A percentile compares a stretch with the other conserved stretches of the same genome.
Conservation (phyloP, 2,329 filamentous ascomycete genomes). For the Diplodia scrobiculata region DNA sequence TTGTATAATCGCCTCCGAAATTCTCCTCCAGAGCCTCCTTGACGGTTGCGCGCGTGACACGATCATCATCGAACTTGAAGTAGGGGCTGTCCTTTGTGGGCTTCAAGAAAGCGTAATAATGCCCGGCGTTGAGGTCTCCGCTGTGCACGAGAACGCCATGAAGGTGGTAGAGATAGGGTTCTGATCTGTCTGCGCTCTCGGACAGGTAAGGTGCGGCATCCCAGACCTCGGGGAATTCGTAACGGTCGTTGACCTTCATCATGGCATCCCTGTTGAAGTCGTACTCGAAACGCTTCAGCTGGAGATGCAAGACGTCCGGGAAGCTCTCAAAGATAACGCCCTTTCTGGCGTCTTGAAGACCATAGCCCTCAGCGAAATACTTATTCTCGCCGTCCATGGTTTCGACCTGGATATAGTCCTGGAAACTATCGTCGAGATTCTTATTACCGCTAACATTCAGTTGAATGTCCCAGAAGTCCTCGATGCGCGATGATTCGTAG, state of each 20-base stretch:
- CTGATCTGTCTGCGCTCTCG: slow-evolving; percentile 80
- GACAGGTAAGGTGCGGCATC: slow-evolving; percentile 86
- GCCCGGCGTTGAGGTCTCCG: slow-evolving; percentile 92
- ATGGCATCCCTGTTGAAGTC: slow-evolving; percentile 94
- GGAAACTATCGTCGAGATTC: slow-evolving; percentile 89
- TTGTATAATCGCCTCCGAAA: slow-evolving; percentile 81
- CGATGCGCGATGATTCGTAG: slow-evolving; percentile 91
- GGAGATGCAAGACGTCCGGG: slow-evolving; percentile 88
- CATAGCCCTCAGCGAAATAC: slow-evolving; percentile 89
- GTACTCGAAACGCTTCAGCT: slow-evolving; percentile 97
- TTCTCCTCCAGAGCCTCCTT: slow-evolving; percentile 95
- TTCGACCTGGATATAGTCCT: slow-evolving; percentile 94
- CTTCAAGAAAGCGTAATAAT: slow-evolving; percentile 97
- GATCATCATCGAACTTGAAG: slow-evolving; percentile 96
- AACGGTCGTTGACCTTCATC: slow-evolving; percentile 97
- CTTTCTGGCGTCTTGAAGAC: slow-evolving; percentile 94
- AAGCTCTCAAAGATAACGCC: slow-evolving; percentile 97
- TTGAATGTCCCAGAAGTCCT: slow-evolving; percentile 99
- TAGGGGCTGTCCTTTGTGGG: slow-evolving; percentile 87
- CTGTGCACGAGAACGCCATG: slow-evolving; percentile 96
- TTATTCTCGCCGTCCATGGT: slow-evolving; percentile 98
- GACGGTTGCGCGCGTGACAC: slow-evolving; percentile 89
- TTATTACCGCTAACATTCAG: slow-evolving; percentile 94
- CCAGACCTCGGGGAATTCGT: slow-evolving; percentile 83
- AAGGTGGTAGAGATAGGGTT: slow-evolving; percentile 87